Conservation (phyloP, 352 stramenopile genomes). For the Pelagophyceae sp. region DNA sequence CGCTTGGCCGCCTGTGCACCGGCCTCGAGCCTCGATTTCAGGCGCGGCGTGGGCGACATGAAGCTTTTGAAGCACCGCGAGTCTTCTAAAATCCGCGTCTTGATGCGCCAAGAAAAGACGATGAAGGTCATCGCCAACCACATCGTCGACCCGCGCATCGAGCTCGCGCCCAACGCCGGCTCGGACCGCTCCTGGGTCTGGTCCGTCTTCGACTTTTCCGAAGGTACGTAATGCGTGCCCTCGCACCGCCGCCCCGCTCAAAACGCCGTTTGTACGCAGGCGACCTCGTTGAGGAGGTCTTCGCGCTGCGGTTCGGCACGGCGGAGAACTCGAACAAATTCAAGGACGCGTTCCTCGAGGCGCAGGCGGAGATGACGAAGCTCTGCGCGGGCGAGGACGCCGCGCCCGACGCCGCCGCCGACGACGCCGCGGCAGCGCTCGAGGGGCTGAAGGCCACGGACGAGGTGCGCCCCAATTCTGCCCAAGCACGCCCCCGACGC, state of each 20-base stretch:
- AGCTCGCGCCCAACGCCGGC: slow-evolving; percentile 88
- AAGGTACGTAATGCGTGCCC: too few species aligned
- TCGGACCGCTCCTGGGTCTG: slow-evolving; percentile 94
- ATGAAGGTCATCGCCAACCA: slow-evolving; percentile 98
- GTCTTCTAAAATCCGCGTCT: slow-evolving; percentile 76
- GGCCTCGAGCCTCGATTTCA: too few species aligned
- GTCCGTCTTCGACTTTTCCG: slow-evolving; percentile 93
- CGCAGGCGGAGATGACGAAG: slow-evolving; percentile 84
- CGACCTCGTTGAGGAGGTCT: slow-evolving; percentile 66
- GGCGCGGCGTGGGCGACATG: slow-evolving; percentile 74
- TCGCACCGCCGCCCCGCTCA: too few species aligned
- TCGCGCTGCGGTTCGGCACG: slow-evolving; percentile 79
- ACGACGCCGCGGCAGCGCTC: slow-evolving; percentile 81
- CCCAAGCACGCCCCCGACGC: too few species aligned
- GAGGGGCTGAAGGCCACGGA: slow-evolving; percentile 61
- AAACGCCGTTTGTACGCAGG: too few species aligned
- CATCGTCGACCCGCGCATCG: slow-evolving; percentile 86
- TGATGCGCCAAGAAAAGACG: slow-evolving; percentile 98
- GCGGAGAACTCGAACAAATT: slow-evolving; percentile 90
- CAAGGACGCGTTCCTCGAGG: slow-evolving; percentile 84
- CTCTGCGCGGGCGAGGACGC: slow-evolving; percentile 80
- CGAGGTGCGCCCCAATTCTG: not conserved
- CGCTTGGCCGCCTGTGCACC: too few species aligned
- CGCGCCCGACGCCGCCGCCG: slow-evolving; percentile 59
- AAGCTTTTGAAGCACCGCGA: slow-evolving; percentile 88